Conservation (phyloP, 1,284 basidiomycete species). For the Ceratobasidium sp. region DNA sequence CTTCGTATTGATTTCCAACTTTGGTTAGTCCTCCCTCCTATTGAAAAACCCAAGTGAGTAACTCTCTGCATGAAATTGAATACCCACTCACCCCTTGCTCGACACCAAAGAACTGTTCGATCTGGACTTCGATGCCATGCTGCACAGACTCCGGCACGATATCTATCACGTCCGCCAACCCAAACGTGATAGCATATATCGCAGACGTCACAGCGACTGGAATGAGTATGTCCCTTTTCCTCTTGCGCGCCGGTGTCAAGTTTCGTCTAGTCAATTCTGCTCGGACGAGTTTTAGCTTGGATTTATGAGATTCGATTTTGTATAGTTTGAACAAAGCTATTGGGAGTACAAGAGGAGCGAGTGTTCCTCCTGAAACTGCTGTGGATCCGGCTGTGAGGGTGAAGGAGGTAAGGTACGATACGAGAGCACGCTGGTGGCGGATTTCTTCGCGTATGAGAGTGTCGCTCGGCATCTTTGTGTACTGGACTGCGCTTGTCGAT, state of each 20-base stretch:
- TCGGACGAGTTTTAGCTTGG: constrained; percentile 14
- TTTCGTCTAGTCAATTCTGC: constrained; percentile 16
- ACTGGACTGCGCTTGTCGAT: too few species aligned
- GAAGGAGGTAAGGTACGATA: too few species aligned
- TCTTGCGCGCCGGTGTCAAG: constrained; percentile 12
- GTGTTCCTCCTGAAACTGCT: background rate
- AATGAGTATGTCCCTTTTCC: constrained; percentile 14
- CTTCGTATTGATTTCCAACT: too few species aligned
- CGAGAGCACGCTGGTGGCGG: too few species aligned
- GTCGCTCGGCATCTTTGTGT: too few species aligned
- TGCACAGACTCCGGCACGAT: constrained; percentile 23
- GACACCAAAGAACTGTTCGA: constrained; percentile 1
- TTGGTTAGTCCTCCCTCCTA: too few species aligned
- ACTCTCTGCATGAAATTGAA: too few species aligned
- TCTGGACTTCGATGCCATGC: background rate
- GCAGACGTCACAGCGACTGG: constrained; percentile 24
- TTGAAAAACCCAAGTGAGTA: too few species aligned
- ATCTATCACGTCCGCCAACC: constrained; percentile 28
- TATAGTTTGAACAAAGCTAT: constrained; percentile 35
- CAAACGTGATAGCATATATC: constrained; percentile 24
- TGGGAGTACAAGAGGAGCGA: constrained; percentile 15
- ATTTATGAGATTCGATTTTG: constrained; percentile 27
- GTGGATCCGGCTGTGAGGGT: too few species aligned
- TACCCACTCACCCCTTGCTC: too few species aligned
- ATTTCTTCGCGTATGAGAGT: too few species aligned